These are phyloP conservation scores for Apiospora malaysiana DNA, from an alignment of 2,329 filamentous ascomycete genomes.

Conservation along the genomic window DNA sequence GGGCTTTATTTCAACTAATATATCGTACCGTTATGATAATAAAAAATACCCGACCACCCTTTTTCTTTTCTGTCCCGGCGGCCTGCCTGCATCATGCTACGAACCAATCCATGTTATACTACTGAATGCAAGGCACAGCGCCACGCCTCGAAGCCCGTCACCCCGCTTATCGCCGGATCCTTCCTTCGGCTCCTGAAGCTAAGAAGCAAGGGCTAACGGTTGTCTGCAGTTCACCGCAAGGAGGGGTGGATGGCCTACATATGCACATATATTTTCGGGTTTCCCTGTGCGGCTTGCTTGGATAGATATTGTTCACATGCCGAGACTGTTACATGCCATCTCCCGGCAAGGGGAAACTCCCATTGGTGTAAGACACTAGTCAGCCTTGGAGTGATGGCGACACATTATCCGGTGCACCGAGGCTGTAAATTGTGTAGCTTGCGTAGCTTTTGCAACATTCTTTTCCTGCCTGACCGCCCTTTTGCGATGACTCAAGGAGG, in stretches of 20 bases:
- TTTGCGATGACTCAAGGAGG: constrained; percentile 14
- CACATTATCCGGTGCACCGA: constrained; percentile 3
- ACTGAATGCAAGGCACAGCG: constrained; percentile 13
- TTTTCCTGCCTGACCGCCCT: constrained; percentile 5
- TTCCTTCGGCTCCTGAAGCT: constrained; percentile 15
- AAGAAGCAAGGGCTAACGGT: constrained; percentile 17
- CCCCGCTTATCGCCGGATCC: constrained; percentile 19
- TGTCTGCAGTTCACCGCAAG: constrained; percentile 12
- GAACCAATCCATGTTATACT: background rate
- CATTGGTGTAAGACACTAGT: constrained; percentile 15
- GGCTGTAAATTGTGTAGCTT: background rate
- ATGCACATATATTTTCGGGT: background rate
- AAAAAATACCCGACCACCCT: background rate
- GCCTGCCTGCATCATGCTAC: background rate
- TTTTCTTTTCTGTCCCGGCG: background rate
- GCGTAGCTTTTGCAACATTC: constrained; percentile 3
- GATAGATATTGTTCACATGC: constrained; percentile 6
- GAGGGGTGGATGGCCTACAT: background rate
- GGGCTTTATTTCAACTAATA: background rate
- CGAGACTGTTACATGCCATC: constrained; percentile 1
- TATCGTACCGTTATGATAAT: background rate
- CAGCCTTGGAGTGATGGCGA: constrained; percentile 14
- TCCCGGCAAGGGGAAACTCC: background rate
- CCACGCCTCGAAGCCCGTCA: constrained; percentile 8
- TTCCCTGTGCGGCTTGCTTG: background rate